Percentiles rank a stretch among this genome's conserved stretches.
These are phyloP conservation scores for Diospyros kaki DNA, from an alignment of 148 eudicot species.

Conservation along the genomic window DNA sequence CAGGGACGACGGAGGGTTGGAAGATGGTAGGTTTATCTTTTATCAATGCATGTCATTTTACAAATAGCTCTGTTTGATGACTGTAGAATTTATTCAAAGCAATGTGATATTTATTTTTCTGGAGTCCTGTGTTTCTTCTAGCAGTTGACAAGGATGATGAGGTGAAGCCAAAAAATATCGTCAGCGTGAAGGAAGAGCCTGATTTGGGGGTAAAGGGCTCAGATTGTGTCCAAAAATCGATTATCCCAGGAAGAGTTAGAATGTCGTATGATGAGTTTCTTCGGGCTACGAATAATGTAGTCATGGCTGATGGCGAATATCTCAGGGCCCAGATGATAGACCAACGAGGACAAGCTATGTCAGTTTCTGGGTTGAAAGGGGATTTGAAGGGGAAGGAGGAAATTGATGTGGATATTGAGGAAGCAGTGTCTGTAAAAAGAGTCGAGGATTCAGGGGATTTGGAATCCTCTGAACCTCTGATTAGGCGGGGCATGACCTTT, in stretches of 20 bases:
- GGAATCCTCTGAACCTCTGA: too few species aligned
- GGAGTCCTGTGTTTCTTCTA: too few species aligned
- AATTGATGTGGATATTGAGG: slow-evolving; percentile 11
- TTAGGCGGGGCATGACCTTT: too few species aligned
- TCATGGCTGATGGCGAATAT: slow-evolving; percentile 13
- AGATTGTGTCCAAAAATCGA: neutral
- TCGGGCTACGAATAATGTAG: slow-evolving; percentile 9
- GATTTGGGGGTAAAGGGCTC: slow-evolving; percentile 10
- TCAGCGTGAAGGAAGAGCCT: slow-evolving; percentile 16
- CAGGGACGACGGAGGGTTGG: neutral
- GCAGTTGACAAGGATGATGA: neutral
- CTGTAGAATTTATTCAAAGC: too few species aligned
- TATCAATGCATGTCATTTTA: too few species aligned
- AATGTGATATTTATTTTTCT: too few species aligned
- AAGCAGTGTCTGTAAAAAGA: slow-evolving; percentile 7
- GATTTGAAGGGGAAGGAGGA: slow-evolving; percentile 21
- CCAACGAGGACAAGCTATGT: neutral
- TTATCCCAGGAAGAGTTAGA: neutral
- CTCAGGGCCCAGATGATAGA: slow-evolving; percentile 9
- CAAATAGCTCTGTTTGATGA: too few species aligned
- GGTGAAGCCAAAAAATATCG: neutral
- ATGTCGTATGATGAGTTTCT: slow-evolving; percentile 12
- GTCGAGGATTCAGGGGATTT: slow-evolving; percentile 3
- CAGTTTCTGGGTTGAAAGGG: neutral
- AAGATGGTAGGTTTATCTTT: neutral